phyloP scores from a whole-genome alignment of 192 early-diverging fungal genomes.

The Gonapodya prolifera region DNA sequence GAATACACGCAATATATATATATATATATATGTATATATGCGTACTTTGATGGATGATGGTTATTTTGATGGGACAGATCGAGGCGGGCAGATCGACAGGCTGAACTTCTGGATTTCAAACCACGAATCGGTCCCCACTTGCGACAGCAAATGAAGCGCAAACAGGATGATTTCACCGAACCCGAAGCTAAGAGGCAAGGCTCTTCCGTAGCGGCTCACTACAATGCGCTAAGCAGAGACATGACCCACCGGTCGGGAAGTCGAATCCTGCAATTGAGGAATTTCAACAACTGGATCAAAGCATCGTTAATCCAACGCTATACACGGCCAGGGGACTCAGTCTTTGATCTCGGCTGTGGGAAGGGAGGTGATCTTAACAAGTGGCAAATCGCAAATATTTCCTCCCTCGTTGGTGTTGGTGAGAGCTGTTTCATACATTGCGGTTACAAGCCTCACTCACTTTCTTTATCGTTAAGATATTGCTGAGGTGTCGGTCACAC shows the following conservation, averaged over 20 bases:
- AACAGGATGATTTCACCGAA: too few species aligned
- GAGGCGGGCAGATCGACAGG: too few species aligned
- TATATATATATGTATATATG: too few species aligned
- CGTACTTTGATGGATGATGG: too few species aligned
- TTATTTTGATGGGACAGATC: too few species aligned
- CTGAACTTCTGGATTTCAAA: too few species aligned
- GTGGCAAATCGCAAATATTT: conserved; percentile 59
- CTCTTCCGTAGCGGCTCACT: conserved; percentile 52
- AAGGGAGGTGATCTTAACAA: conserved; percentile 86
- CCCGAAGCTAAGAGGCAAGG: not conserved
- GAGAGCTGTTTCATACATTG: conserved; percentile 6
- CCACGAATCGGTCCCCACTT: too few species aligned
- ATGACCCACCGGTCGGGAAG: conserved; percentile 57
- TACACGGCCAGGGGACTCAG: conserved; percentile 33
- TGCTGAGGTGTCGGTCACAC: conserved; percentile 68
- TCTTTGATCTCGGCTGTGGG: conserved; percentile 88
- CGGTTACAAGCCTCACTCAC: conserved; percentile 1
- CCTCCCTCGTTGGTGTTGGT: conserved; percentile 67
- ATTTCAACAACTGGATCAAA: conserved; percentile 98
- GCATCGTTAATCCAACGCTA: conserved; percentile 66
- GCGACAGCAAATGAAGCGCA: too few species aligned
- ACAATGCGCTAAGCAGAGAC: conserved; percentile 75
- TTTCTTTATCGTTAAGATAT: conserved; percentile 47
- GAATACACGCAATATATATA: too few species aligned
- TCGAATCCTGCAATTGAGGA: conserved; percentile 74